Base-by-base conservation (phyloP, 2,329 filamentous ascomycete species). In the Huntiella bhutanensis region DNA sequence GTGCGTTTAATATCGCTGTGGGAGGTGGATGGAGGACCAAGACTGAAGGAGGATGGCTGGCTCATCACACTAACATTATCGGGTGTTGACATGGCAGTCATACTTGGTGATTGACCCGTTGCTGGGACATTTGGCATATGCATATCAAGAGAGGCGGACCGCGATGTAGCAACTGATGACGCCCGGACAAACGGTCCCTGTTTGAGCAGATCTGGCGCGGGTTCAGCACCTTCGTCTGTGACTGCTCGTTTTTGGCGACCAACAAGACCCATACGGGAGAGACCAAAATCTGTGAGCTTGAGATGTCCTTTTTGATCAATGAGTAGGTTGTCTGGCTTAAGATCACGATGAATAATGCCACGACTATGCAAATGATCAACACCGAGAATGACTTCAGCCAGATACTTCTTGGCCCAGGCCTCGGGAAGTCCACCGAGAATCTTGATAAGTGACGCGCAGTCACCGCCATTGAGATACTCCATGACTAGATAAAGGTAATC, bases 401-500 rank as follows among this genome's bases (percentile, higher is more conserved):
- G 71, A 58, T 98, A 98, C 59, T 94, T 96, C 66, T 92, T 92
- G 3, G 84, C 86, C 92, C 92, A 98, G 54, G 96, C 88, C 64
- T 98, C 92, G 0, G 87, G 82, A 16, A 98, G 69, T 2, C 84
- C 86, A 28, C 87, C 87, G 1, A 98, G 71, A 19, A 94, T 78
- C 59, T 96, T 98, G 64, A 96, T 91, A 45, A 98, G 69, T 4
- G 91, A 94, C 42, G 92, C 91, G 59, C 88, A 98, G 57, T 98
- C 91, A 40, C 91, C 91, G 33, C 91, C 91, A 55, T 96, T 98
- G 49, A 98, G 70, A 62, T 98, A 98, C 59, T 98, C 91, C 91
- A 98, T 98, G 17, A 98, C 91, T 49, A 98, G 70, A 58, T 96
- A 98, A 17, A 98, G 76, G 58, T 95, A 98, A 58, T 98, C 91